These are phyloP conservation scores for Agaricus subrufescens DNA, from an alignment of 768 basidiomycete genomes.

Conservation along the genomic window DNA sequence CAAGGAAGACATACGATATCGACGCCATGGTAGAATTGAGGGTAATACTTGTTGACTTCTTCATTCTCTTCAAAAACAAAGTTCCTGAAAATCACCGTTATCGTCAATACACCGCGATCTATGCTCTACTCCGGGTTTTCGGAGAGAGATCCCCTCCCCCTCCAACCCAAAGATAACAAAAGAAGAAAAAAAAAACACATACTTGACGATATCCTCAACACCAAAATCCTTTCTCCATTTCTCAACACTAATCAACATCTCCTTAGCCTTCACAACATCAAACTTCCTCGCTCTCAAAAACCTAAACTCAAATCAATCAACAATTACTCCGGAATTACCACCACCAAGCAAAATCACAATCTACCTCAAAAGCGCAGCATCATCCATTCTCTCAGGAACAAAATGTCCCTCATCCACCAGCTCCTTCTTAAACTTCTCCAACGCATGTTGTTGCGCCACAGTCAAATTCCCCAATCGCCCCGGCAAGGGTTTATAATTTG, in stretches of 20 bases:
- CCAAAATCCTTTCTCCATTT: constrained; percentile 88
- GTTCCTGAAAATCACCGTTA: constrained; percentile 37
- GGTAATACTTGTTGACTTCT: constrained; percentile 88
- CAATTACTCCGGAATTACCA: not conserved
- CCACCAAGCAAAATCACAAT: constrained; percentile 14
- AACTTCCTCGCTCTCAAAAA: constrained; percentile 94
- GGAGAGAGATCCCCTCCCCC: not conserved
- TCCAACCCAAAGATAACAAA: not conserved
- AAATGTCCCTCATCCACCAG: constrained; percentile 59
- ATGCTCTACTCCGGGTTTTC: not conserved
- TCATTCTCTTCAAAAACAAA: constrained; percentile 84
- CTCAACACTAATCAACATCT: constrained; percentile 79
- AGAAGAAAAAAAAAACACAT: constrained; percentile 19
- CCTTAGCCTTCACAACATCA: constrained; percentile 75
- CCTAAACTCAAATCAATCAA: constrained; percentile 30
- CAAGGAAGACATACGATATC: constrained; percentile 62
- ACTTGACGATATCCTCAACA: constrained; percentile 72
- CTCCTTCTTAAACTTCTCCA: constrained; percentile 66
- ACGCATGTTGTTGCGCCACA: constrained; percentile 54
- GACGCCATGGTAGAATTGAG: constrained; percentile 93
- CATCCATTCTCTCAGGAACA: constrained; percentile 63
- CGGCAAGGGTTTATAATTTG: constrained; percentile 60
- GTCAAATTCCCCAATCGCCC: constrained; percentile 81
- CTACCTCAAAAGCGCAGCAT: constrained; percentile 64
- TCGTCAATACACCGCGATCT: not conserved